These are phyloP conservation scores for Phytophthora podocarpi DNA, from an alignment of 352 stramenopile species.

Conservation along the genomic window DNA sequence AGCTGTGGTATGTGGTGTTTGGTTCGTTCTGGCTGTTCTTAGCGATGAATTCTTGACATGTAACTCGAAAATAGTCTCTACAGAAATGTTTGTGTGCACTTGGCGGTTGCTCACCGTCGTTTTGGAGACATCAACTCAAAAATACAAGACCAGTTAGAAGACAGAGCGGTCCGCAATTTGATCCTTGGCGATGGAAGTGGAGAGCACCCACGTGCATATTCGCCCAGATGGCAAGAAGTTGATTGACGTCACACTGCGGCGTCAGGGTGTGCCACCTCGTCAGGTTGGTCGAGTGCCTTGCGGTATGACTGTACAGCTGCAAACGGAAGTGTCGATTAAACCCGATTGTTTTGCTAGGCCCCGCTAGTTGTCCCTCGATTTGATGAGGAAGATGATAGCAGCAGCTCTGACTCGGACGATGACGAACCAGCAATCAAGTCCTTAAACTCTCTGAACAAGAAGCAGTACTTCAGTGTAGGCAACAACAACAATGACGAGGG, in stretches of 20 bases:
- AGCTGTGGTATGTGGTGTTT: slow-evolving; percentile 13
- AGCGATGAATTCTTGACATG: no score
- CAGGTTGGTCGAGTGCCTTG: slow-evolving; percentile 7
- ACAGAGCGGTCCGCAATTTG: not conserved
- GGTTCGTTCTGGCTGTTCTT: not conserved
- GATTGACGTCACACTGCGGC: slow-evolving; percentile 59
- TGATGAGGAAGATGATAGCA: slow-evolving; percentile 69
- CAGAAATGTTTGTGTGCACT: not conserved
- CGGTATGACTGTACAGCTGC: no score
- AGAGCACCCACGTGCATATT: slow-evolving; percentile 47
- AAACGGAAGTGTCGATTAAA: no score
- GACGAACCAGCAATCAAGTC: slow-evolving; percentile 21
- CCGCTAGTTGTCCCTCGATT: slow-evolving; percentile 68
- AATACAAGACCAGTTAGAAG: no score
- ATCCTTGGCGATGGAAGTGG: slow-evolving; percentile 47
- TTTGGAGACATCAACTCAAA: slow-evolving; percentile 7
- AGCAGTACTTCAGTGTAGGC: not conserved
- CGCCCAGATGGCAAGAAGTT: slow-evolving; percentile 54
- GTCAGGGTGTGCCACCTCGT: slow-evolving; percentile 12
- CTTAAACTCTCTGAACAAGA: not conserved
- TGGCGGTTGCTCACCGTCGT: slow-evolving; percentile 15
- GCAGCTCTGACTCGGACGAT: slow-evolving; percentile 45
- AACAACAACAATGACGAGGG: slow-evolving; percentile 33
- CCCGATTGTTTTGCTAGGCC: slow-evolving; percentile 25
- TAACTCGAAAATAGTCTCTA: slow-evolving; percentile 21